phyloP scores from a whole-genome alignment of 768 basidiomycete species.

The Mycena crocata region DNA sequence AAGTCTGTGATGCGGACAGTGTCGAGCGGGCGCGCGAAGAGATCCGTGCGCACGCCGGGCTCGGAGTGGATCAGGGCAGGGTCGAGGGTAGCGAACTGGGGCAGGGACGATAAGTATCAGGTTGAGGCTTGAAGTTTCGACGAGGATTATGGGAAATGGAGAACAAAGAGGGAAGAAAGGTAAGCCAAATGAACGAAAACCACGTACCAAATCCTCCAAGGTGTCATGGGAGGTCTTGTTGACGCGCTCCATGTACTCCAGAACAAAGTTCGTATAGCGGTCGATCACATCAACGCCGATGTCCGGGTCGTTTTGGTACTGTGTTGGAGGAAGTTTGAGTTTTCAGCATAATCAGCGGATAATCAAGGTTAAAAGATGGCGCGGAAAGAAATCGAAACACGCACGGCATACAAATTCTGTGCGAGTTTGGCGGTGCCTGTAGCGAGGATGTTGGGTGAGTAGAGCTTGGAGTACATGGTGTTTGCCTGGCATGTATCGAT shows the following conservation, averaged over 20 bases:
- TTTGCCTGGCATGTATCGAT: slow-evolving; percentile 98
- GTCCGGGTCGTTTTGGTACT: slow-evolving; percentile 95
- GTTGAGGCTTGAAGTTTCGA: no score
- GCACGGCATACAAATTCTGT: slow-evolving; percentile 93
- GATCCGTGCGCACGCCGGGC: slow-evolving; percentile 90
- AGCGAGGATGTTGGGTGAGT: slow-evolving; percentile 92
- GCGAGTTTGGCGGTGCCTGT: slow-evolving; percentile 87
- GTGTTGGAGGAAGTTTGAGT: slow-evolving; percentile 19
- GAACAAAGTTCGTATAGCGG: slow-evolving; percentile 90
- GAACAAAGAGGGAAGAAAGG: not conserved
- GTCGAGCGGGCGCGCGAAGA: slow-evolving; percentile 76
- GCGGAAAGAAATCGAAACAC: slow-evolving; percentile 41
- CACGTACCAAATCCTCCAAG: slow-evolving; percentile 86
- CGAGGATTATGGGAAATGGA: not conserved
- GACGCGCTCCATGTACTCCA: slow-evolving; percentile 91
- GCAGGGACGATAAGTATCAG: no score
- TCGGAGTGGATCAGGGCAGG: slow-evolving; percentile 81
- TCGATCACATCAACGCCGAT: slow-evolving; percentile 97
- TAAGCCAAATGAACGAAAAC: slow-evolving; percentile 26
- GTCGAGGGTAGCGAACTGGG: slow-evolving; percentile 88
- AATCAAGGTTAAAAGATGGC: not conserved
- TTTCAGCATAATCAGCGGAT: no score
- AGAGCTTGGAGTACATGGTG: slow-evolving; percentile 93
- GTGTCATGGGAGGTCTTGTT: slow-evolving; percentile 91
- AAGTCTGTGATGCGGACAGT: slow-evolving; percentile 82